Evolutionary conservation across 106 monocot species (phyloP).

Genomic region (Allium cepa): DNA sequence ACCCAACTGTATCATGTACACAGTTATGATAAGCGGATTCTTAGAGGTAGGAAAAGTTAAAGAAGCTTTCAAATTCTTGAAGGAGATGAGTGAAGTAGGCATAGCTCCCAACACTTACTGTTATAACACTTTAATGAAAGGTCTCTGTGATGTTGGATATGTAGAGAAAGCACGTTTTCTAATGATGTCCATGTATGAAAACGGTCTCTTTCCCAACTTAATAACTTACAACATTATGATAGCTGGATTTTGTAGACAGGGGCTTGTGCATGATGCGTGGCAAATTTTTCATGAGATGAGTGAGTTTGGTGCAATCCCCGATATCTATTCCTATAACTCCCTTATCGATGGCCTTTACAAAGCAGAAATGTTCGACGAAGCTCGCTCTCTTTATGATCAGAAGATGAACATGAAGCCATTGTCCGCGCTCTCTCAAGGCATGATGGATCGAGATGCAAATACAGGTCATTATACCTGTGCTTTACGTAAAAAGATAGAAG

Average conservation of each 20-base stretch:
- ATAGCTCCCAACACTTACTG: conserved; percentile 59
- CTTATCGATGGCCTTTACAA: conserved; percentile 80
- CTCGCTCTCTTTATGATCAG: conserved; percentile 46
- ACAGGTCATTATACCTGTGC: too few relatives aligned
- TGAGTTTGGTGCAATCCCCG: conserved; percentile 51
- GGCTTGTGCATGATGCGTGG: conserved; percentile 61
- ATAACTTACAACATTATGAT: conserved; percentile 75
- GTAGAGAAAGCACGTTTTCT: conserved; percentile 61
- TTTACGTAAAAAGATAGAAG: conserved; percentile 32
- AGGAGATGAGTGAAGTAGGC: conserved; percentile 51
- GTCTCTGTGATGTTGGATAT: conserved; percentile 58
- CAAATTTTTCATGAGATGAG: conserved; percentile 81
- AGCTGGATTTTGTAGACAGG: conserved; percentile 71
- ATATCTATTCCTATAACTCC: conserved; percentile 65
- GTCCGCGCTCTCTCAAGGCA: conserved; percentile 60
- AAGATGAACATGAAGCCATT: conserved; percentile 79
- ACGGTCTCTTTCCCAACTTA: conserved; percentile 44
- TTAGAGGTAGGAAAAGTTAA: too few relatives aligned
- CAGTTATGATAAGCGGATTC: conserved; percentile 83
- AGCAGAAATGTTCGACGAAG: conserved; percentile 46
- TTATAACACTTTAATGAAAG: conserved; percentile 85
- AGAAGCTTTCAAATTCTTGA: conserved; percentile 43
- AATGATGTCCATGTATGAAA: conserved; percentile 38
- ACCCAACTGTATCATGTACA: conserved; percentile 67
- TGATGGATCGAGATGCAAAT: conserved; percentile 26